These are phyloP conservation scores for Helicostylum pulchrum DNA, from an alignment of 192 early-diverging fungal species.

Conservation along the genomic window DNA sequence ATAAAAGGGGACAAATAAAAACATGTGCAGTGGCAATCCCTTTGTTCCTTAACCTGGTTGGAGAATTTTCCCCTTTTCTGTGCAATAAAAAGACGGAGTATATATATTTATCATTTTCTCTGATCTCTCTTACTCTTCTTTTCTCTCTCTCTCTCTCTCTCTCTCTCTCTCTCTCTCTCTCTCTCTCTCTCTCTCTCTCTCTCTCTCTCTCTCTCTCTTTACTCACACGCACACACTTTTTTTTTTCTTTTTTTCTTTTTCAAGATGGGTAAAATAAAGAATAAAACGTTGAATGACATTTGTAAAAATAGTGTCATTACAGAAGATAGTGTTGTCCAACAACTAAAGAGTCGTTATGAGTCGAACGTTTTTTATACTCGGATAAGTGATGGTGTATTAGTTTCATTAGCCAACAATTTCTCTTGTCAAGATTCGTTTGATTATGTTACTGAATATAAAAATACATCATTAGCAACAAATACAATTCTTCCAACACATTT, in stretches of 20 bases:
- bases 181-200: not conserved
- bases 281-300: not conserved
- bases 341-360: conserved; percentile 15
- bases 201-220: no score
- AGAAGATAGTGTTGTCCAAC: conserved; percentile 3
- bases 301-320: not conserved
- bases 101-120: not conserved
- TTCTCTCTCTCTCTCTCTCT: not conserved
- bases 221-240: no score
- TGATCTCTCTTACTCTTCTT: not conserved
- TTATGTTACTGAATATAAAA: conserved; percentile 66
- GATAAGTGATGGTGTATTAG: conserved; percentile 11
- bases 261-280: not conserved
- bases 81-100: no score
- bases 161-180: not conserved
- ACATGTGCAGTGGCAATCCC: no score
- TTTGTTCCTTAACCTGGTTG: no score
- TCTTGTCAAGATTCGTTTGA: conserved; percentile 43
- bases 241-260: not conserved
- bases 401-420: conserved; percentile 1
- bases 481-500: conserved; percentile 59
- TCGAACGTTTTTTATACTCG: conserved; percentile 15
- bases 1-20: no score
- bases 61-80: no score
- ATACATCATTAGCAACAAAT: conserved; percentile 39